Evolutionary conservation across 106 monocot species (phyloP).

Genomic region (Dioscorea dumetorum): DNA sequence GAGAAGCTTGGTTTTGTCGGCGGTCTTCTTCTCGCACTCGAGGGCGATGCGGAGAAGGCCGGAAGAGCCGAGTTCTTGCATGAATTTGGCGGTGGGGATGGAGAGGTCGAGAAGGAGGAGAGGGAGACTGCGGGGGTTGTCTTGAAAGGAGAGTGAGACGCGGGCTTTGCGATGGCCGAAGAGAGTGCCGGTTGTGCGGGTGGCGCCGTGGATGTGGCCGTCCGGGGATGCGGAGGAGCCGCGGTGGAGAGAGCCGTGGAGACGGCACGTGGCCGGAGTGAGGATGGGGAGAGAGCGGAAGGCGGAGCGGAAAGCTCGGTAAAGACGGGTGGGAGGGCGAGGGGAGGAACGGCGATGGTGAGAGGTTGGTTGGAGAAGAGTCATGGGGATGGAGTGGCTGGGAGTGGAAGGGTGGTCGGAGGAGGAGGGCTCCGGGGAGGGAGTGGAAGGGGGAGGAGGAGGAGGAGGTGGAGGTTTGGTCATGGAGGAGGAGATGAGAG

Average conservation of each 20-base stretch:
- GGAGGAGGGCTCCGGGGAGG: conserved; percentile 1
- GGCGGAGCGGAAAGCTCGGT: conserved; percentile 65
- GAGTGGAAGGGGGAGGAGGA: neutral
- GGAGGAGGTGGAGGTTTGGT: neutral
- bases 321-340: conserved; percentile 20
- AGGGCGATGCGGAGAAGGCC: conserved; percentile 73
- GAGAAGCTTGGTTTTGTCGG: conserved; percentile 39
- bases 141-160: conserved; percentile 68
- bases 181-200: conserved; percentile 78
- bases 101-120: conserved; percentile 58
- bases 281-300: conserved; percentile 93
- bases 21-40: conserved; percentile 85
- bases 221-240: conserved; percentile 11
- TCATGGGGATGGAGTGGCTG: conserved; percentile 11
- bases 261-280: conserved; percentile 45
- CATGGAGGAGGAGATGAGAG: neutral
- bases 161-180: conserved; percentile 74
- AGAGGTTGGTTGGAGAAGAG: conserved; percentile 30
- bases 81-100: conserved; percentile 61
- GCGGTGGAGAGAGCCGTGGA: conserved; percentile 33
- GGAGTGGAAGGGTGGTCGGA: neutral
- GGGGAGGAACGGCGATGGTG: conserved; percentile 13
- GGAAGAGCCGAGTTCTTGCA: conserved; percentile 69
- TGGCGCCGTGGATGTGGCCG: conserved; percentile 70
- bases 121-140: conserved; percentile 56